Evolutionary conservation across 176 grass and related monocot genomes (phyloP), one percentile per base, ranked within the genome.

Genomic region (Tuctoria greenei): DNA sequence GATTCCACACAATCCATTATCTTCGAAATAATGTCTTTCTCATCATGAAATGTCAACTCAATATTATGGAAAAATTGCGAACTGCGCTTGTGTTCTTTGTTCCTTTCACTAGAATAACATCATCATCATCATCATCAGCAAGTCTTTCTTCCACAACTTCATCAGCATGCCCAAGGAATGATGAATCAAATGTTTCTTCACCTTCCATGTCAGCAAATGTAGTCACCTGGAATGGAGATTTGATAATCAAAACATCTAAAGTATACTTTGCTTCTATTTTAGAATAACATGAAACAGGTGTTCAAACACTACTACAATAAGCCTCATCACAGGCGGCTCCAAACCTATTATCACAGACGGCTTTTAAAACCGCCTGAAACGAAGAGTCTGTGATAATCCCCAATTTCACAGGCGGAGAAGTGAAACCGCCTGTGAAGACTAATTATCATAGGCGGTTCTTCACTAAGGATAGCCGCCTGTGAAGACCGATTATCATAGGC

Each of bases 121-220:
- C 90, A 93, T 93, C 90, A 61, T 89, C 86, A 83, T 97, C 90
- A 93, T 93, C 90, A 61, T 89, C 90, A 26, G 90, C 51, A 76
- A 97, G 91, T 83, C 81, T 88, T 81, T 97, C 88, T 62, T 97
- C 93, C 23, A 89, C 83, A 61, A 97, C 90, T 69, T 97, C 93
- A 58, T 91, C 83, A 40, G 90, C 80, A 66, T 89, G 81, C 28
- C 93, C 93, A 78, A 97, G 88, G 81, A 97, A 86, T 60, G 88
- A 88, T 38, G 80, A 31, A 82, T 97, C 90, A 49, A 97, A 97
- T n/a, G 93, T 93, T 86, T 97, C 93, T 66, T 97, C 93, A 43
- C 88, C 93, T 89, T 93, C 93, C 93, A 97, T 93, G 74, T 97
- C 93, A 85, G 90, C 93, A 87, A 93, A 97, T 57, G 93, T 97